phyloP scores from a whole-genome alignment of 305 asterid genomes.

The Solanum aculeatissimum region DNA sequence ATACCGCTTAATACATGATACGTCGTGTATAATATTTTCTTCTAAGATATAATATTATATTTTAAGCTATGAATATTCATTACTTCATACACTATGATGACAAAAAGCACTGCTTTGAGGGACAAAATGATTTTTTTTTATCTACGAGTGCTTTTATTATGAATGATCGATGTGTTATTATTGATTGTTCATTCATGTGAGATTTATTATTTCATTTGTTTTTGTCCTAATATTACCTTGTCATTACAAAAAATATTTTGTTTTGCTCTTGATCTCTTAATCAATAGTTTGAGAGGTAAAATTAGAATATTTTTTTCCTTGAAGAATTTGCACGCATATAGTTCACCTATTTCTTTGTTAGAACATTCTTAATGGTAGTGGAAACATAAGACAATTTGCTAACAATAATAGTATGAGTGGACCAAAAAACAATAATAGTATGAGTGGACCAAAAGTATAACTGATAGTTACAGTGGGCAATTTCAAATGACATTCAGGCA shows the following conservation, averaged over 20 bases:
- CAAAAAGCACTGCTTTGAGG: not conserved
- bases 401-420: not conserved
- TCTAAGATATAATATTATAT: not conserved
- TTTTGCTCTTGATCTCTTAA: not conserved
- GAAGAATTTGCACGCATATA: not conserved
- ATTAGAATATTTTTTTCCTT: not conserved
- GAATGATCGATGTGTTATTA: not conserved
- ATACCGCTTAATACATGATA: not conserved
- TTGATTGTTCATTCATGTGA: not conserved
- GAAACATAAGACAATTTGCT: not conserved
- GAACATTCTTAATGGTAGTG: not conserved
- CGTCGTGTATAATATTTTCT: not conserved
- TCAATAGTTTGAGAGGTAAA: not conserved
- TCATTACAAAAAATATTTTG: not conserved
- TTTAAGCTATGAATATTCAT: not conserved
- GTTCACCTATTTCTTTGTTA: not conserved
- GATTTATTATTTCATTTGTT: not conserved
- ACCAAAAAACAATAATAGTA: not conserved
- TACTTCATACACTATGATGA: no score
- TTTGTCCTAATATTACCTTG: not conserved
- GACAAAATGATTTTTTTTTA: no score
- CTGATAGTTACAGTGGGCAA: not conserved
- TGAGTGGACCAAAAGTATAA: not conserved
- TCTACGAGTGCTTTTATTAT: not conserved
- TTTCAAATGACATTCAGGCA: not conserved